Evolutionary conservation across 305 asterid species (phyloP).

Genomic region (Stenogyne calaminthoides): DNA sequence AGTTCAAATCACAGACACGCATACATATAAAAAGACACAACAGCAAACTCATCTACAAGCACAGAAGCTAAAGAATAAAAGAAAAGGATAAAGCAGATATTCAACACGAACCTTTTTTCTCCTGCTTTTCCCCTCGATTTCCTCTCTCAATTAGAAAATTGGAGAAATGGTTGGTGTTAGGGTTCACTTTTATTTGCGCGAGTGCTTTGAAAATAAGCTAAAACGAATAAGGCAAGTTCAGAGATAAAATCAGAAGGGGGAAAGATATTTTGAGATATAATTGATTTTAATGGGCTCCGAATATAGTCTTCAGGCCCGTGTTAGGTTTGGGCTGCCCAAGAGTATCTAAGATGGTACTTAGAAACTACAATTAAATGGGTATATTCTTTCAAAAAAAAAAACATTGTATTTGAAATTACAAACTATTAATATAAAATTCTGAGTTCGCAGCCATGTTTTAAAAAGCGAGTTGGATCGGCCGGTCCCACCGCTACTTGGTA

Average conservation of each 20-base stretch:
- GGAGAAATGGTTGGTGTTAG: constrained; percentile 26
- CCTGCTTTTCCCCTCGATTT: constrained; percentile 20
- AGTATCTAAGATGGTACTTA: background rate
- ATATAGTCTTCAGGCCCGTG: background rate
- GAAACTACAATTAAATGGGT: no score
- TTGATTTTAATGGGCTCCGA: background rate
- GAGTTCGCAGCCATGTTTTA: no score
- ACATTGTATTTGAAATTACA: no score
- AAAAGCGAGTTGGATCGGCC: no score
- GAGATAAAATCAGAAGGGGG: constrained; percentile 19
- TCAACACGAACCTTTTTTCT: constrained; percentile 20
- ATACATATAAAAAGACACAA: background rate
- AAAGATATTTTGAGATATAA: constrained; percentile 28
- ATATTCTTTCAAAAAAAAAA: no score
- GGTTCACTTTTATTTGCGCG: constrained; percentile 29
- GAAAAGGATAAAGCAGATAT: background rate
- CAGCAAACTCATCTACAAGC: background rate
- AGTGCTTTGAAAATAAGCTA: constrained; percentile 37
- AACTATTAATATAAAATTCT: no score
- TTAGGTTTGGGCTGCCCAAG: background rate
- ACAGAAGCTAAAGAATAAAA: background rate
- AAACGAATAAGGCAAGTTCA: constrained; percentile 16
- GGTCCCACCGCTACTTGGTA: no score
- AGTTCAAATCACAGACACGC: constrained; percentile 3
- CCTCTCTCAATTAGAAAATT: constrained; percentile 25